Base-by-base conservation (phyloP, 2,329 filamentous ascomycete species). In the Ophiostoma quercus region DNA sequence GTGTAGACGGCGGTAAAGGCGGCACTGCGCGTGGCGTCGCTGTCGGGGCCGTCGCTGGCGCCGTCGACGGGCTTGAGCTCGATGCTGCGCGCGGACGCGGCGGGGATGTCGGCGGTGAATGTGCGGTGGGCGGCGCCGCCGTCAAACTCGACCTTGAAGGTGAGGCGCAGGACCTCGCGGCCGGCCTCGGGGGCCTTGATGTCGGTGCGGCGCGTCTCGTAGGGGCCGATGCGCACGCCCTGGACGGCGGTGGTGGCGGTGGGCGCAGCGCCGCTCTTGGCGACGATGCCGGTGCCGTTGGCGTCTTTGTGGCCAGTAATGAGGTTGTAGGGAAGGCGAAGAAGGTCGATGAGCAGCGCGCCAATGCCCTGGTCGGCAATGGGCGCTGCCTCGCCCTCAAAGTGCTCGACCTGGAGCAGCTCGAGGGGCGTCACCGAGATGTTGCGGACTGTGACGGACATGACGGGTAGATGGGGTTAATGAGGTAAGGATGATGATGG, bases 31-130 rank as follows among this genome's bases (percentile, higher is more conserved):
- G 7, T 25, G 9, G 34, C 51, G 11, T 67, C 47, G 69, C 47
- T 54, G 12, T 71, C 66, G 9, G 34, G 14, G 66, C 66, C 43
- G 16, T 54, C 43, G 29, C 11, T 43, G 71, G 51, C 77, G 76
- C 81, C 77, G 70, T 82, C 79, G 16, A 90, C 78, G 68, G 83
- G 83, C 73, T 82, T 85, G 81, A 92, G 85, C 66, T 87, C 84
- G 34, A 84, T 84, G 43, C 87, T 89, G 73, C 84, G 84, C 67
- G 79, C 79, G 29, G 84, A 85, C 2, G 85, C 82, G 39, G 89
- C 88, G 0, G 91, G 90, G 25, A 88, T 84, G 76, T 94, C 90
- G 73, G 93, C 85, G 74, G 89, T 87, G 79, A 96, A 94, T 72
- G 74, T 79, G 74, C 73, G 76, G 69, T 73, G 86, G 47, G 12